Base-by-base conservation (phyloP, 495 filamentous ascomycete species). In the Stereocaulon alpinum region DNA sequence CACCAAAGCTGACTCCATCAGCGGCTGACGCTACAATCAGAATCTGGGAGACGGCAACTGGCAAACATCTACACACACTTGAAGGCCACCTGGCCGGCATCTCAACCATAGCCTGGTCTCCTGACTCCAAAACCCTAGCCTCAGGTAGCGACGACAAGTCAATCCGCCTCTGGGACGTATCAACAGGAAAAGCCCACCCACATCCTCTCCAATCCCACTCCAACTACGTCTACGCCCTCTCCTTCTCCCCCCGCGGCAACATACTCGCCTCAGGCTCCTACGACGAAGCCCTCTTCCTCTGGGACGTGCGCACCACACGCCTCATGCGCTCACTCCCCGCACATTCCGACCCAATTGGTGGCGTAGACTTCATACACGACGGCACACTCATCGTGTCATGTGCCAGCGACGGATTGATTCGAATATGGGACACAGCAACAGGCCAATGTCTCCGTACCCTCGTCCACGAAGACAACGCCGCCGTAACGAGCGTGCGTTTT, bases 131-230 rank as follows among this genome's bases (percentile, higher is more conserved):
- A 64, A 87, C 84, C 3, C 78, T 98, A 48, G 94, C 91, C 0
- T 91, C 90, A 18, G 93, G 93, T 11, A 91, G 87, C 29, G 93
- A 98, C 70, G 93, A 98, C 77, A 98, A 97, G 70, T 84, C 87
- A 0, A 96, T 98, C 59, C 82, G 93, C 2, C 76, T 97, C 5
- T 98, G 93, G 93, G 86, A 96, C 69, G 78, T 89, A 18, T 73
- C 81, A 15, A 92, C 88, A 76, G 85, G 76, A 63, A 81, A 84
- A 77, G 68, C 85, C 63, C 76, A 86, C 70, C 73, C 79, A 0
- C 74, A 72, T 24, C 83, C 87, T 9, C 77, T 96, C 62, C 71
- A 84, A 34, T 91, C 93, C 44, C 93, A 98, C 69, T 91, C 96
- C 69, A 96, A 91, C 68, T 96, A 96, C 74, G 85, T 98, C 47